phyloP scores from a whole-genome alignment of 257 asterid species.

The Orobanche coerulescens region DNA sequence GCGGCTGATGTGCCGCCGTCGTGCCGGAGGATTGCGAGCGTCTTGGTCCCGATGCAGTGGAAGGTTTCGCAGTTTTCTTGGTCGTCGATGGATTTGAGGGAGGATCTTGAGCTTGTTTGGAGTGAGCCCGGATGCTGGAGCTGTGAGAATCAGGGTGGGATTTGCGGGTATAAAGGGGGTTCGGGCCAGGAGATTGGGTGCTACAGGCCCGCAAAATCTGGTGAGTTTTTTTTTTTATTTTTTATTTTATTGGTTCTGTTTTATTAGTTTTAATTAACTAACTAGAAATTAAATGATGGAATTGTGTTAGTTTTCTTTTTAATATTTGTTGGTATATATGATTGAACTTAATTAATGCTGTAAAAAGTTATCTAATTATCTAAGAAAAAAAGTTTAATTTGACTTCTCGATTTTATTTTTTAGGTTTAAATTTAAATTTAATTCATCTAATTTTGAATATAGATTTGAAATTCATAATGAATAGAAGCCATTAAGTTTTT shows the following conservation, averaged over 20 bases:
- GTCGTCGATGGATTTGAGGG: constrained; percentile 20
- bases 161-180: constrained; percentile 30
- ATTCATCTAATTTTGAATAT: not conserved
- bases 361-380: not conserved
- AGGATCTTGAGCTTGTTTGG: constrained; percentile 45
- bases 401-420: not conserved
- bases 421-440: not conserved
- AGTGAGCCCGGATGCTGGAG: constrained; percentile 27
- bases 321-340: not conserved
- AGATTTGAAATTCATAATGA: not conserved
- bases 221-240: constrained; percentile 22
- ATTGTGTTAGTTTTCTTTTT: not conserved
- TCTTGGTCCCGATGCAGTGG: constrained; percentile 29
- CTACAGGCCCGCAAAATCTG: constrained; percentile 21
- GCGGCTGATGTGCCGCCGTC: constrained; percentile 20
- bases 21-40: constrained; percentile 29
- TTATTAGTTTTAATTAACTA: not conserved
- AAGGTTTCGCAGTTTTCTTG: constrained; percentile 9
- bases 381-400: no score
- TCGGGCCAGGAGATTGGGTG: constrained; percentile 34
- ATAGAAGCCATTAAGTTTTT: no score
- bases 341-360: not conserved
- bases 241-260: not conserved
- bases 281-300: not conserved
- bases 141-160: constrained; percentile 36